phyloP scores from a whole-genome alignment of 2,329 filamentous ascomycete genomes.

The Pseudodiploospora longispora region DNA sequence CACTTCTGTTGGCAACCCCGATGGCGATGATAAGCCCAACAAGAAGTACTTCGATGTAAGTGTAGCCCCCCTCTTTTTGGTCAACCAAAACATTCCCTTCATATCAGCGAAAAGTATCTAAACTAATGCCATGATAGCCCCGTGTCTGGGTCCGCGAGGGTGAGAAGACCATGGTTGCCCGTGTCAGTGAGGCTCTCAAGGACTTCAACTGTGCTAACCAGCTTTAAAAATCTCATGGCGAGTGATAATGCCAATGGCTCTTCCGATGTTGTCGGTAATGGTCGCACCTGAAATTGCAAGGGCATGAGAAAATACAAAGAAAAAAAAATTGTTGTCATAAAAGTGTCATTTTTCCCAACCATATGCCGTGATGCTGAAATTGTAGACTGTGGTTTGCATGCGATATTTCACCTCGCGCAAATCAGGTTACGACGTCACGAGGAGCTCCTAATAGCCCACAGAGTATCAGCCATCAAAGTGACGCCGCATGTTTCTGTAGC shows the following conservation, averaged over 20 bases:
- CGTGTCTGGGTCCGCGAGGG: conserved; percentile 94
- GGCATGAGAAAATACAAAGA: not conserved
- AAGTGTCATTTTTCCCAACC: too few relatives aligned
- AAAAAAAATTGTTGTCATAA: not conserved
- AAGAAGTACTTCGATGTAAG: conserved; percentile 79
- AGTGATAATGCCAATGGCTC: too few relatives aligned
- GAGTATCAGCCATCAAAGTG: too few relatives aligned
- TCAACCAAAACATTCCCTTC: not conserved
- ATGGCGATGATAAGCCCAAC: conserved; percentile 96
- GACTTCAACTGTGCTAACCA: conserved; percentile 66
- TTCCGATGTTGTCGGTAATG: too few relatives aligned
- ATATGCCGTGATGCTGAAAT: too few relatives aligned
- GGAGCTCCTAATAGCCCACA: too few relatives aligned
- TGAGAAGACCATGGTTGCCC: conserved; percentile 89
- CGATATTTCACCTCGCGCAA: too few relatives aligned
- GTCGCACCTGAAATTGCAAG: too few relatives aligned
- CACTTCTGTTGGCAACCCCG: conserved; percentile 86
- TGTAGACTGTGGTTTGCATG: too few relatives aligned
- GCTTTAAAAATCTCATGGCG: conserved; percentile 18
- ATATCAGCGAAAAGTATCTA: not conserved
- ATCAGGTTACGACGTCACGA: too few relatives aligned
- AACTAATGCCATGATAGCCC: conserved; percentile 40
- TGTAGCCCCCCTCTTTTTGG: conserved; percentile 10
- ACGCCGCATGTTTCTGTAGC: too few relatives aligned
- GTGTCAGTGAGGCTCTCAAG: conserved; percentile 71